A percentile compares a stretch with the other conserved stretches of the same genome.
Evolutionary conservation across 768 basidiomycete genomes (phyloP).

Genomic region (Amanita pseudoporphyria): DNA sequence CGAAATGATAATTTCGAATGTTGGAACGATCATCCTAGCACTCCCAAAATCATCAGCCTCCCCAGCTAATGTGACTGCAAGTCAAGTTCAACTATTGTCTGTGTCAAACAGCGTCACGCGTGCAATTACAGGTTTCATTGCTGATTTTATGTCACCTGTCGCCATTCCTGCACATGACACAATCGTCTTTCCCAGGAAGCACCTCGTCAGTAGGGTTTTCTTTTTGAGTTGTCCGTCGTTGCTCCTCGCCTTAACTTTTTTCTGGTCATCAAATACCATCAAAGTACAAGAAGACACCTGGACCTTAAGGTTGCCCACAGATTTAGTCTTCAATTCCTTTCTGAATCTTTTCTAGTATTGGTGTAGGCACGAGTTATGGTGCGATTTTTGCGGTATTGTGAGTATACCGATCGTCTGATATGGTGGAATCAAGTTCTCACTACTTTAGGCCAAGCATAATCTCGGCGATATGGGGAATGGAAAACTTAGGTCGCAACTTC

Average conservation of each 20-base stretch:
- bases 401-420: conserved; percentile 18
- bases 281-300: conserved; percentile 46
- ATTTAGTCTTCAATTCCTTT: background rate
- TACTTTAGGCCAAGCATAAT: conserved; percentile 56
- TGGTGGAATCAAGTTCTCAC: background rate
- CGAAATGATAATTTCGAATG: conserved; percentile 80
- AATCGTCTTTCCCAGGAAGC: conserved; percentile 32
- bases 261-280: conserved; percentile 44
- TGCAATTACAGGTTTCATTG: conserved; percentile 56
- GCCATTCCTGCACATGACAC: conserved; percentile 30
- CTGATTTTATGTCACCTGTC: conserved; percentile 64
- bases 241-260: conserved; percentile 40
- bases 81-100: conserved; percentile 65
- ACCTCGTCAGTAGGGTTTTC: conserved; percentile 47
- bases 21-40: conserved; percentile 66
- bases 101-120: conserved; percentile 65
- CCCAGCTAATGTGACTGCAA: conserved; percentile 31
- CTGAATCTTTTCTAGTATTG: conserved; percentile 32
- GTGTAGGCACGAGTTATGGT: conserved; percentile 64
- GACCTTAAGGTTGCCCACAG: conserved; percentile 48
- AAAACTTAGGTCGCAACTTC: conserved; percentile 69
- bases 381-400: conserved; percentile 62
- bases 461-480: conserved; percentile 60
- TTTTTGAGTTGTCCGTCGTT: conserved; percentile 46
- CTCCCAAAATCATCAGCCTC: conserved; percentile 30